phyloP scores from a whole-genome alignment of 106 monocot genomes.

The Xerophyta viscosa region DNA sequence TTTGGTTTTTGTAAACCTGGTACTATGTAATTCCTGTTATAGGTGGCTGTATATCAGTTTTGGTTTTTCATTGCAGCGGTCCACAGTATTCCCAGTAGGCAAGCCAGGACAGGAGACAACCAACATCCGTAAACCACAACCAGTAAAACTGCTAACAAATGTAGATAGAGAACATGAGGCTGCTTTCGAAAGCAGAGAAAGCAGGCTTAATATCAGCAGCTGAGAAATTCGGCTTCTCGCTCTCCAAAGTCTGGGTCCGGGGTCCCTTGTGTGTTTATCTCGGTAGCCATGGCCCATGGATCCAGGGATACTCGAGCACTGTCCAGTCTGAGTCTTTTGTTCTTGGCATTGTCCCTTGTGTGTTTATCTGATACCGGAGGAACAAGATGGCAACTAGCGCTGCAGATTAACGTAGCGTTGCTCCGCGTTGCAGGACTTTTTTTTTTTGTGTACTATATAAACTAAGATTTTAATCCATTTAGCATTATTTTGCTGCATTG shows the following conservation, averaged over 20 bases:
- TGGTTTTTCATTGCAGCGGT: constrained; percentile 27
- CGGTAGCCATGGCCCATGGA: too few species aligned
- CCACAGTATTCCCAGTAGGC: constrained; percentile 59
- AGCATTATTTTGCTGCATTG: too few species aligned
- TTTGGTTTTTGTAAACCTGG: too few species aligned
- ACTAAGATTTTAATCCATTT: too few species aligned
- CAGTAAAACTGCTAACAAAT: constrained; percentile 83
- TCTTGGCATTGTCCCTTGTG: constrained; percentile 54
- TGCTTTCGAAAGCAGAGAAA: constrained; percentile 90
- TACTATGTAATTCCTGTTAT: too few species aligned
- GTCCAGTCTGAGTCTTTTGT: constrained; percentile 32
- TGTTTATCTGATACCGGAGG: constrained; percentile 71
- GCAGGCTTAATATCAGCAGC: constrained; percentile 85
- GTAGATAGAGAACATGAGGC: constrained; percentile 91
- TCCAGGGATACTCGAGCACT: constrained; percentile 46
- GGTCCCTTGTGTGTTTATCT: too few species aligned
- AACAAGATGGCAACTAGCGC: constrained; percentile 48
- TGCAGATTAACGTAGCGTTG: constrained; percentile 55
- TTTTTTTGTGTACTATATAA: too few species aligned
- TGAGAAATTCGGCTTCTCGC: constrained; percentile 75
- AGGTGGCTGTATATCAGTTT: too few species aligned
- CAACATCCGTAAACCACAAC: constrained; percentile 6
- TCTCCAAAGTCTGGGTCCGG: too few species aligned
- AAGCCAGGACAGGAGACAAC: constrained; percentile 31
- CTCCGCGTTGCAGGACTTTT: constrained; percentile 53